Percentiles rank a stretch among this genome's conserved stretches.
phyloP scores from a whole-genome alignment of 768 basidiomycete genomes.

The Pleurotus platypus region DNA sequence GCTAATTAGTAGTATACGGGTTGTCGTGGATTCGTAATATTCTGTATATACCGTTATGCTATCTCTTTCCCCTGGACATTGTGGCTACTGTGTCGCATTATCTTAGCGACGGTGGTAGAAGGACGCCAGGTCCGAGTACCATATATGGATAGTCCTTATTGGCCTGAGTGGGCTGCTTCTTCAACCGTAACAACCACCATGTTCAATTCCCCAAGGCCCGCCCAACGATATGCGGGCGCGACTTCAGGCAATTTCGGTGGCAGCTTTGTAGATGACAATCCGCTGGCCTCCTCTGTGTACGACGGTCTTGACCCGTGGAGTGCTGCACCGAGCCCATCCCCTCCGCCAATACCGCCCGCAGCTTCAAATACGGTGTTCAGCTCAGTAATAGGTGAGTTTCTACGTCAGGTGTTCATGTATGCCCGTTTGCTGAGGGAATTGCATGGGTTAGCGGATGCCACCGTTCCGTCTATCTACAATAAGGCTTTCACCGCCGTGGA shows the following conservation, averaged over 20 bases:
- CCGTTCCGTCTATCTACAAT: conserved; percentile 75
- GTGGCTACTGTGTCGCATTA: not conserved
- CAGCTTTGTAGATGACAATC: conserved; percentile 77
- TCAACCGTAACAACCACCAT: conserved; percentile 32
- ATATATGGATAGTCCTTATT: not conserved
- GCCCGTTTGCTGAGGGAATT: not conserved
- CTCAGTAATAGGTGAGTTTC: conserved; percentile 61
- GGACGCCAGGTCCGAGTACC: not conserved
- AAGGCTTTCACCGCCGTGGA: conserved; percentile 73
- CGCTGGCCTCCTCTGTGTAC: conserved; percentile 68
- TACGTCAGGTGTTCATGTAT: not conserved
- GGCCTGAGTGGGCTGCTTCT: not conserved
- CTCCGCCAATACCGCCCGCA: conserved; percentile 53
- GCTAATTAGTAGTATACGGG: not conserved
- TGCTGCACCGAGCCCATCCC: conserved; percentile 66
- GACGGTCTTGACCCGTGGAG: conserved; percentile 84
- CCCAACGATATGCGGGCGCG: conserved; percentile 59
- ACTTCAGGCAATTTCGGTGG: conserved; percentile 59
- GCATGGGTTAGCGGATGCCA: conserved; percentile 60
- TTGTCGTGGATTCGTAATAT: not conserved
- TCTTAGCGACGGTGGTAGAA: not conserved
- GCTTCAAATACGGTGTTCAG: conserved; percentile 49
- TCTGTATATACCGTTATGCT: conserved; percentile 8
- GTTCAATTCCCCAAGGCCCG: conserved; percentile 83
- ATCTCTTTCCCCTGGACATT: not conserved